phyloP scores from a whole-genome alignment of 176 grass and related monocot genomes.

The Tillandsia leiboldiana region DNA sequence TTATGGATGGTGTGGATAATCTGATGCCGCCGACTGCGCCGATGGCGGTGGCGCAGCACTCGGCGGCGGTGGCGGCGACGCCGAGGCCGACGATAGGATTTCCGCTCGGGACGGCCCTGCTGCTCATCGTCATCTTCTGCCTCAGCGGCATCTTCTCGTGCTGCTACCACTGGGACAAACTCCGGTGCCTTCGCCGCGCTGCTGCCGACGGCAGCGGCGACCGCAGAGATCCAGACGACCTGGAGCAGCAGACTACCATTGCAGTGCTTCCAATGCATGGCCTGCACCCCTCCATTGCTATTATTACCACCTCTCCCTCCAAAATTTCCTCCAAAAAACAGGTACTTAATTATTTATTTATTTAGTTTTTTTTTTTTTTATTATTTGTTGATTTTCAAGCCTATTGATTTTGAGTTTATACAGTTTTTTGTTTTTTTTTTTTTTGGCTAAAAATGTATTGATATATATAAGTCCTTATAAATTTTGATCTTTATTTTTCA shows the following conservation, averaged over 20 bases:
- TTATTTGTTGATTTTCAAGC: not conserved
- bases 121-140: conserved; percentile 25
- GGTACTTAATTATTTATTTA: not conserved
- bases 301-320: not conserved
- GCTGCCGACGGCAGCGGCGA: not conserved
- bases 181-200: conserved; percentile 10
- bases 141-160: conserved; percentile 28
- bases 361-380: not conserved
- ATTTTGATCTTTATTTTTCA: too few relatives aligned
- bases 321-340: not conserved
- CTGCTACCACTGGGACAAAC: conserved; percentile 33
- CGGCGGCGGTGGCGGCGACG: too few relatives aligned
- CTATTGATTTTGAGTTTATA: not conserved
- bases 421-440: too few relatives aligned
- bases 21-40: too few relatives aligned
- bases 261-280: not conserved
- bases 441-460: too few relatives aligned
- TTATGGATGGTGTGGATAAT: too few relatives aligned
- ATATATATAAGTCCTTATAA: too few relatives aligned
- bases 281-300: too few relatives aligned
- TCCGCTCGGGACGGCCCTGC: conserved; percentile 21
- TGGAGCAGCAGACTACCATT: not conserved
- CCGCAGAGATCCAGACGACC: not conserved
- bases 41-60: too few relatives aligned
- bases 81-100: conserved; percentile 11